Evolutionary conservation across 129 eudicot species (phyloP).

Genomic region (Chrysanthemum lavandulifolium): DNA sequence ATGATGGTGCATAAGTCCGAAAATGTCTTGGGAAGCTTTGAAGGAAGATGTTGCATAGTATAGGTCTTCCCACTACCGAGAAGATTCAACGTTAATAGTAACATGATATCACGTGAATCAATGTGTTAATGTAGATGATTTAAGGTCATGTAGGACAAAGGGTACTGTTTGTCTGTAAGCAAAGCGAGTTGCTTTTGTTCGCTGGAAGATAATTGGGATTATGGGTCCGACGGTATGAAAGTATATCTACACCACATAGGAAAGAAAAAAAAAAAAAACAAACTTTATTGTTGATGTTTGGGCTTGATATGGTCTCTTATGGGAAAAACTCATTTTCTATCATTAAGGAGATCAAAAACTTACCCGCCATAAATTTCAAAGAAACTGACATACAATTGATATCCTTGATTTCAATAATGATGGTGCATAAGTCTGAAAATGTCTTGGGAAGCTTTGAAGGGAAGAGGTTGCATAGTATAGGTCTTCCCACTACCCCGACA

Average conservation of each 20-base stretch:
- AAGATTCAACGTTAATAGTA: background rate
- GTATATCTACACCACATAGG: slow-evolving; percentile 44
- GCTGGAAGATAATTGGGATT: slow-evolving; percentile 63
- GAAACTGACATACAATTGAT: slow-evolving; percentile 64
- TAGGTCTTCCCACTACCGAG: slow-evolving; percentile 80
- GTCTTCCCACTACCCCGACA: slow-evolving; percentile 76
- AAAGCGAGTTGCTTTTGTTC: slow-evolving; percentile 82
- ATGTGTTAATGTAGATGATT: background rate
- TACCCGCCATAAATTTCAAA: slow-evolving; percentile 85
- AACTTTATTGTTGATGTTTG: background rate
- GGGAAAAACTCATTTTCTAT: slow-evolving; percentile 48
- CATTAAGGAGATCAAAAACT: slow-evolving; percentile 68
- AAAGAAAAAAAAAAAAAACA: background rate
- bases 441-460: slow-evolving; percentile 59
- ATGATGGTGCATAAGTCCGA: slow-evolving; percentile 46
- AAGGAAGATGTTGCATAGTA: slow-evolving; percentile 86
- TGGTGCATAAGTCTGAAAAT: slow-evolving; percentile 52
- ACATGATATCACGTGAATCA: no score
- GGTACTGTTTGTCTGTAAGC: slow-evolving; percentile 78
- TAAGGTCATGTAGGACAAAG: background rate
- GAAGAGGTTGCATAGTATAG: slow-evolving; percentile 78
- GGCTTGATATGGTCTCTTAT: slow-evolving; percentile 1
- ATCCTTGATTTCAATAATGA: slow-evolving; percentile 58
- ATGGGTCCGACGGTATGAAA: slow-evolving; percentile 66
- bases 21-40: slow-evolving; percentile 54